Evolutionary conservation across 305 asterid species (phyloP).

Genomic region (Andrographis paniculata): DNA sequence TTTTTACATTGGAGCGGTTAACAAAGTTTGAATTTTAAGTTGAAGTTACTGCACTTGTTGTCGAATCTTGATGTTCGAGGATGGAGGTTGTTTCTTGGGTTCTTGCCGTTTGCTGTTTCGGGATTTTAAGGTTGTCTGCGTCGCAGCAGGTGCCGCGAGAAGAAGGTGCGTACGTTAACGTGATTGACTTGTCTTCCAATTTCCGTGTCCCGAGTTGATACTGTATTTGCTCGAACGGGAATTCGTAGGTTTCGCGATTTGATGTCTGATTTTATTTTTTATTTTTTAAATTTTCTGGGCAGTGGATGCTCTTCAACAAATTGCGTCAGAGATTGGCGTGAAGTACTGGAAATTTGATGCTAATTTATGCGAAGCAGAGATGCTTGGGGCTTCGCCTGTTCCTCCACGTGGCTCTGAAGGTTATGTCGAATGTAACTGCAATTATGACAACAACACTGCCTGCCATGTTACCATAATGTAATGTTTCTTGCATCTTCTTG

Average conservation of each 20-base stretch:
- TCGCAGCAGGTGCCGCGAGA: slow-evolving; percentile 48
- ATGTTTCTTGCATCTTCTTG: slow-evolving; percentile 9
- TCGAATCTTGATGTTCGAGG: slow-evolving; percentile 6
- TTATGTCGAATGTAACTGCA: slow-evolving; percentile 52
- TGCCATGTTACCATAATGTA: slow-evolving; percentile 71
- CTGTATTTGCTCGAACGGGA: background rate
- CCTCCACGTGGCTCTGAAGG: slow-evolving; percentile 42
- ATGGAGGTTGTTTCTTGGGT: slow-evolving; percentile 30
- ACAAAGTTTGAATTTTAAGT: no score
- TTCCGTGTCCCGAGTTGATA: background rate
- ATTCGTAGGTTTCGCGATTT: background rate
- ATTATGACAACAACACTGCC: slow-evolving; percentile 34
- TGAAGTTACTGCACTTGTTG: no score
- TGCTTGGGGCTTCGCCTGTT: slow-evolving; percentile 36
- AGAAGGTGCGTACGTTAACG: slow-evolving; percentile 32
- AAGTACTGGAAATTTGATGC: slow-evolving; percentile 53
- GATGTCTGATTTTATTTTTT: slow-evolving; percentile 2
- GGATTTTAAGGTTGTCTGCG: slow-evolving; percentile 23
- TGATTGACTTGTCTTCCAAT: background rate
- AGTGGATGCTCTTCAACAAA: slow-evolving; percentile 67
- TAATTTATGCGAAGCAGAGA: slow-evolving; percentile 45
- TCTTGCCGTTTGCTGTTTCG: slow-evolving; percentile 19
- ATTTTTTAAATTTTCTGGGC: slow-evolving; percentile 3
- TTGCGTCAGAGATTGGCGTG: slow-evolving; percentile 74
- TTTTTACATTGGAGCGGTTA: no score